Evolutionary conservation across 306 rosid genomes (phyloP).

Genomic region (Glycine soja): DNA sequence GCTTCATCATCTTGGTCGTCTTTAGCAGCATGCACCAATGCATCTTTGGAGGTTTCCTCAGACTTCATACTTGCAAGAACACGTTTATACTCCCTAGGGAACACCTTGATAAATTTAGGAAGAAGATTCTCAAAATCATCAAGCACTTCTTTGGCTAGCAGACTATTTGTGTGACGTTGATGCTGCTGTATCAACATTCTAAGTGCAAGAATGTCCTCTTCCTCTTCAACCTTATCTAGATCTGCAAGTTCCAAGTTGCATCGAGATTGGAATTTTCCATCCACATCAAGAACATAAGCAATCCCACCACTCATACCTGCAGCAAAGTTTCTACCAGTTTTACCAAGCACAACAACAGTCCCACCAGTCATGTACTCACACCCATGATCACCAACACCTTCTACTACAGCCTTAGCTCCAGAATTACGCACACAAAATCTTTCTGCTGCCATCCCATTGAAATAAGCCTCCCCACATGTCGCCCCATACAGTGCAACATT

Average conservation of each 20-base stretch:
- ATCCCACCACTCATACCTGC: constrained; percentile 99
- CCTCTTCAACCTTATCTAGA: constrained; percentile 87
- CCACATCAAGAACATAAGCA: constrained; percentile 85
- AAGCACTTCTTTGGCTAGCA: constrained; percentile 82
- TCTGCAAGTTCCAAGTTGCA: constrained; percentile 96
- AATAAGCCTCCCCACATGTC: constrained; percentile 92
- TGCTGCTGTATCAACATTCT: constrained; percentile 96
- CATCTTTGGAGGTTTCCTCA: constrained; percentile 58
- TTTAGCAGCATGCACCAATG: constrained; percentile 48
- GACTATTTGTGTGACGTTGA: constrained; percentile 93
- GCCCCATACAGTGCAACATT: constrained; percentile 98
- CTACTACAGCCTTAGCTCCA: constrained; percentile 95
- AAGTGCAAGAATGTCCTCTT: constrained; percentile 75
- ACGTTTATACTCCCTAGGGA: constrained; percentile 92
- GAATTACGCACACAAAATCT: constrained; percentile 98
- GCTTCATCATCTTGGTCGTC: constrained; percentile 65
- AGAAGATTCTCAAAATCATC: constrained; percentile 71
- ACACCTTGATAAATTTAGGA: constrained; percentile 87
- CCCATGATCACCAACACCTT: constrained; percentile 99
- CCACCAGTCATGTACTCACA: constrained; percentile 99
- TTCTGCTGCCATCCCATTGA: constrained; percentile 99
- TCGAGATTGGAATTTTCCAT: constrained; percentile 71
- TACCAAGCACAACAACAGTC: constrained; percentile 90
- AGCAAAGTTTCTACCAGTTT: constrained; percentile 96
- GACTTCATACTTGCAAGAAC: constrained; percentile 74